Evolutionary conservation across 345 rosid species (phyloP), one percentile per base, ranked within the genome.

Genomic region (Gossypium herbaceum): DNA sequence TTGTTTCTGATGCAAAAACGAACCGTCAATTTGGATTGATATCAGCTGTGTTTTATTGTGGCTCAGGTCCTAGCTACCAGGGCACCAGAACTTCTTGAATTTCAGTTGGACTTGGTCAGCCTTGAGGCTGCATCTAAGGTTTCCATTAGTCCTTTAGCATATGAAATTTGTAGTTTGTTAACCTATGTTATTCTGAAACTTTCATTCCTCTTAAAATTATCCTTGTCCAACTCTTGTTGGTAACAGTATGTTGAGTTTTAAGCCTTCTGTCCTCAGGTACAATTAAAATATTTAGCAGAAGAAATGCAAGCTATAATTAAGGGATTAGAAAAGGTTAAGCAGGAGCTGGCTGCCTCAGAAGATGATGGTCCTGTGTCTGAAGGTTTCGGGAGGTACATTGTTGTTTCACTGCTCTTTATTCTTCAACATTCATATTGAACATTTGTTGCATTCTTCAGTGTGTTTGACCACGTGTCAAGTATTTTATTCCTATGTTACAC

Each of bases 241-340:
- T 68, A 48, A 61, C 34, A 59, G 54, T 50, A 76, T 73, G 57
- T 68, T 67, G 61, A 74, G 77, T 55, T 57, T 73, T 56, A 61
- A 34, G 44, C 75, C 39, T 25, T 78, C 44, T 44, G 75, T 73
- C 16, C 51, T 75, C 87, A 96, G 98, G 90, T 92, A 89, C 99
- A 93, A 89, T 75, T 96, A 87, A 96, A 93, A 82, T 87, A 91
- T 47, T 82, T 96, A 81, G 99, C 98, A 13, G 99, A 93, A 77
- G 99, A 96, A 90, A 96, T 96, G 99, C 97, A 93, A 85, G 99
- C 99, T 71, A 92, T 96, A 74, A 90, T 83, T 80, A 96, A 92
- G 88, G 99, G 98, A 70, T 82, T 96, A 79, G 98, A 93, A 78
- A 96, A 93, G 85, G 84, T 96, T 62, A 89, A 88, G 74, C 98